Conservation (phyloP, 2,329 filamentous ascomycete genomes). For the Polychaeton citri region DNA sequence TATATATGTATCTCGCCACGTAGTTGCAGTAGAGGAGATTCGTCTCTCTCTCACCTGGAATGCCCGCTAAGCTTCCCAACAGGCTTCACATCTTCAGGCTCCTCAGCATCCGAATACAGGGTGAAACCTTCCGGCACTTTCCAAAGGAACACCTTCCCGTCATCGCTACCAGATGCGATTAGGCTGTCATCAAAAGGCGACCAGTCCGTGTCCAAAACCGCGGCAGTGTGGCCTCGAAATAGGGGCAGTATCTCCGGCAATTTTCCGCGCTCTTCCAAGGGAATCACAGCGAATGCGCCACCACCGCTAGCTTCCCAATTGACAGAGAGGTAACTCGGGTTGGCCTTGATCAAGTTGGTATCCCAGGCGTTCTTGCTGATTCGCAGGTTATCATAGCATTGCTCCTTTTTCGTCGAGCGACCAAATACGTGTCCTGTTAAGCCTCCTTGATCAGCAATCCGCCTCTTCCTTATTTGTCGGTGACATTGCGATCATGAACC, state of each 20-base stretch:
- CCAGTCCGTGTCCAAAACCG: constrained; percentile 97
- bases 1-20: not conserved
- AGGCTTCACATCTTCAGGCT: constrained; percentile 68
- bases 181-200: constrained; percentile 92
- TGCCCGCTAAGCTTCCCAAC: constrained; percentile 75
- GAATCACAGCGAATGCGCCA: constrained; percentile 93
- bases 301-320: constrained; percentile 97
- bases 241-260: constrained; percentile 85
- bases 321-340: constrained; percentile 89
- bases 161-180: constrained; percentile 87
- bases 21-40: too few relatives aligned
- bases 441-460: constrained; percentile 8
- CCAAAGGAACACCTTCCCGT: constrained; percentile 95
- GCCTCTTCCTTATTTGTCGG: constrained; percentile 9
- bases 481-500: constrained; percentile 19
- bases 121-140: constrained; percentile 81
- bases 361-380: constrained; percentile 99
- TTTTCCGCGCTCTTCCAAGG: constrained; percentile 76
- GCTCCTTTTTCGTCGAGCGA: constrained; percentile 87
- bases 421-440: constrained; percentile 89
- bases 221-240: constrained; percentile 89
- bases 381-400: constrained; percentile 95
- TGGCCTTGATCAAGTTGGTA: constrained; percentile 95
- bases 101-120: constrained; percentile 69
- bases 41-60: constrained; percentile 59